Percentiles rank a stretch among this genome's conserved stretches.
These are phyloP conservation scores for Tagetes erecta DNA, from an alignment of 129 eudicot species.

Conservation along the genomic window DNA sequence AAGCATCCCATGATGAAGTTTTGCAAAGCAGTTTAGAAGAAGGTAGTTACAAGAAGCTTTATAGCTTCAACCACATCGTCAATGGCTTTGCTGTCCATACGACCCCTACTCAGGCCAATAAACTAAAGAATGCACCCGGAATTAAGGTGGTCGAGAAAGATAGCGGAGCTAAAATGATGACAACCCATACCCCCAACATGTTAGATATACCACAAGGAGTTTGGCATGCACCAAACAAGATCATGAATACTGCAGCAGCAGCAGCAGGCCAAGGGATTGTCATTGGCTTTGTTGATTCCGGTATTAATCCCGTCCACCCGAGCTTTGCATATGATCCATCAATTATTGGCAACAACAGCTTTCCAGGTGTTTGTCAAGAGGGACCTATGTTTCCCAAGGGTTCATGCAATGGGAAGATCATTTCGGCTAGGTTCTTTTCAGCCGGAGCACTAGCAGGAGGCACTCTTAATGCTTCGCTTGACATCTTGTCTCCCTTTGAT, in stretches of 20 bases:
- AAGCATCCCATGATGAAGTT: conserved; percentile 60
- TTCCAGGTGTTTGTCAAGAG: conserved; percentile 63
- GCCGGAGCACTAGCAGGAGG: conserved; percentile 72
- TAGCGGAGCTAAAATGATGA: conserved; percentile 71
- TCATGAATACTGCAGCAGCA: neutral
- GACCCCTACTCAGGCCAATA: conserved; percentile 72
- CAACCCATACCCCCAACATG: conserved; percentile 72
- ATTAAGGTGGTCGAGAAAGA: conserved; percentile 74
- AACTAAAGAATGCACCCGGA: conserved; percentile 50
- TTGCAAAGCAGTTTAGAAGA: conserved; percentile 60
- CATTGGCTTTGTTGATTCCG: conserved; percentile 85
- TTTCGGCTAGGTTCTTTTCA: conserved; percentile 81
- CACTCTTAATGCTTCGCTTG: conserved; percentile 56
- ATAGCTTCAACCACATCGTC: conserved; percentile 83
- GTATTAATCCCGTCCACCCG: conserved; percentile 84
- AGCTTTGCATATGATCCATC: conserved; percentile 71
- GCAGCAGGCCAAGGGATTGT: conserved; percentile 88
- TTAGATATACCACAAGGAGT: conserved; percentile 58
- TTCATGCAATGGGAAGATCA: conserved; percentile 89
- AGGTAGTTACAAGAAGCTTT: conserved; percentile 72
- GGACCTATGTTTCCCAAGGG: conserved; percentile 76
- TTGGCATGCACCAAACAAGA: conserved; percentile 58
- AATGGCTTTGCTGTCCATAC: conserved; percentile 93
- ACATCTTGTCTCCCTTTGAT: conserved; percentile 83
- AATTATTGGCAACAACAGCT: too few species aligned